phyloP scores from a whole-genome alignment of 176 grass and related monocot species.

The Coix lacrymajobi region DNA sequence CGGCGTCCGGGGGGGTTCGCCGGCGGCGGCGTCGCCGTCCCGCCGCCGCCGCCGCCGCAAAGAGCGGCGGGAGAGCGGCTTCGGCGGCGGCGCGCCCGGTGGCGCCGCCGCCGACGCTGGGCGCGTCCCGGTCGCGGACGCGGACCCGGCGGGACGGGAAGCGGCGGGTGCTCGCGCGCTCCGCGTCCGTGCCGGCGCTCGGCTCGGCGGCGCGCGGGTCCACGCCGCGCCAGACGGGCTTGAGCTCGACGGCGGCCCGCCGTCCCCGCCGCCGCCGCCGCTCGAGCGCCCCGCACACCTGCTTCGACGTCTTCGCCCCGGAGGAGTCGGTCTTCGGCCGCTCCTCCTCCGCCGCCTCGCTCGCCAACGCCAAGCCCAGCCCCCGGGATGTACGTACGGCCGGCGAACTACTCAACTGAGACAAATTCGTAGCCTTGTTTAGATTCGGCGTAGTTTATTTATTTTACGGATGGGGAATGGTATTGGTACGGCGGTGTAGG shows the following conservation, averaged over 20 bases:
- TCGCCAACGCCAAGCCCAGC: not conserved
- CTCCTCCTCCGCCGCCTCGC: not conserved
- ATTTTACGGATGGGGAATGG: not conserved
- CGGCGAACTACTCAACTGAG: not conserved
- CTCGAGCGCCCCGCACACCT: slow-evolving; percentile 32
- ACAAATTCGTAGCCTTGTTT: too few relatives aligned
- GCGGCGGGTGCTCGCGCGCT: not conserved
- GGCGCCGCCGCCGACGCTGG: not conserved
- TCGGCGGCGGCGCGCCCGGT: not conserved
- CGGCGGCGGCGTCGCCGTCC: not conserved
- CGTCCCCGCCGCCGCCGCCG: slow-evolving; percentile 16
- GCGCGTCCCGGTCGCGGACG: not conserved
- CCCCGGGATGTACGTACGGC: not conserved
- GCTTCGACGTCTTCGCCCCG: slow-evolving; percentile 32
- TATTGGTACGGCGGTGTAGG: not conserved
- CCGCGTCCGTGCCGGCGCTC: slow-evolving; percentile 41
- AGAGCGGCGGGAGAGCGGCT: not conserved
- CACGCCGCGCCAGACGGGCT: not conserved
- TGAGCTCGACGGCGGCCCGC: not conserved
- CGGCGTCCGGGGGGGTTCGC: slow-evolving; percentile 10
- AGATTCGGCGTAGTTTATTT: too few relatives aligned
- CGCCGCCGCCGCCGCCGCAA: not conserved
- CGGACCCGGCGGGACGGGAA: not conserved
- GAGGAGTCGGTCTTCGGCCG: not conserved
- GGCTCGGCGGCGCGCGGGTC: not conserved